Percentiles rank a stretch among this genome's conserved stretches.
These are phyloP conservation scores for Berberis vulgaris DNA, from an alignment of 164 flowering plant species.

Conservation along the genomic window DNA sequence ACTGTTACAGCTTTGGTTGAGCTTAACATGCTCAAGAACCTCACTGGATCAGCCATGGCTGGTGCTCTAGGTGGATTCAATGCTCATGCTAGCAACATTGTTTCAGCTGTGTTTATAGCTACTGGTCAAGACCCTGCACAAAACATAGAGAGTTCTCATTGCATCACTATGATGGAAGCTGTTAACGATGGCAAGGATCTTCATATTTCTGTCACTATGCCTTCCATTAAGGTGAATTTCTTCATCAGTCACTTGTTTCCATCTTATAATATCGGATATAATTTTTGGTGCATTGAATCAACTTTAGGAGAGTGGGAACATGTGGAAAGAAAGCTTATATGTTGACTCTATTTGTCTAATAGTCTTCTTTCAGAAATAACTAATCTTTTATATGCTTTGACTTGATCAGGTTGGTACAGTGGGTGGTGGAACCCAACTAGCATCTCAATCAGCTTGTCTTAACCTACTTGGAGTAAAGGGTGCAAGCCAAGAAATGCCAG, in stretches of 20 bases:
- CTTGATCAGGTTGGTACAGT: slow-evolving; percentile 86
- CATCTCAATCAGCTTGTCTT: slow-evolving; percentile 80
- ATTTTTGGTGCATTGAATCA: too few species aligned
- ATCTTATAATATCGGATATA: too few species aligned
- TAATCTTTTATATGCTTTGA: too few species aligned
- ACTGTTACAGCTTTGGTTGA: slow-evolving; percentile 68
- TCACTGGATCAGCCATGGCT: slow-evolving; percentile 78
- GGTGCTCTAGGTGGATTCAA: slow-evolving; percentile 86
- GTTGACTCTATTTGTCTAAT: too few species aligned
- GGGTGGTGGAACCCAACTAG: slow-evolving; percentile 85
- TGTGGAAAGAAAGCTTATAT: too few species aligned
- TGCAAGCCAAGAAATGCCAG: slow-evolving; percentile 60
- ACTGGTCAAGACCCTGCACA: slow-evolving; percentile 96
- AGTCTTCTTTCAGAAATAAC: too few species aligned
- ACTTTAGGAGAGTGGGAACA: too few species aligned
- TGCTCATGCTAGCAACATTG: slow-evolving; percentile 84
- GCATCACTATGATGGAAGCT: slow-evolving; percentile 91
- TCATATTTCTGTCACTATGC: slow-evolving; percentile 81
- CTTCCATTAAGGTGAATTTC: slow-evolving; percentile 60
- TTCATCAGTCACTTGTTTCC: too few species aligned
- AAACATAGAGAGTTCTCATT: slow-evolving; percentile 83
- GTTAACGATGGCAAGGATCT: slow-evolving; percentile 69
- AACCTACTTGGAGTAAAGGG: slow-evolving; percentile 83
- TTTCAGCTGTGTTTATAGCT: slow-evolving; percentile 73
- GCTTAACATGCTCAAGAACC: slow-evolving; percentile 84